A percentile compares a stretch with the other conserved stretches of the same genome.
Conservation (phyloP, 2,329 filamentous ascomycete species). For the Colletotrichum orchidophilum region DNA sequence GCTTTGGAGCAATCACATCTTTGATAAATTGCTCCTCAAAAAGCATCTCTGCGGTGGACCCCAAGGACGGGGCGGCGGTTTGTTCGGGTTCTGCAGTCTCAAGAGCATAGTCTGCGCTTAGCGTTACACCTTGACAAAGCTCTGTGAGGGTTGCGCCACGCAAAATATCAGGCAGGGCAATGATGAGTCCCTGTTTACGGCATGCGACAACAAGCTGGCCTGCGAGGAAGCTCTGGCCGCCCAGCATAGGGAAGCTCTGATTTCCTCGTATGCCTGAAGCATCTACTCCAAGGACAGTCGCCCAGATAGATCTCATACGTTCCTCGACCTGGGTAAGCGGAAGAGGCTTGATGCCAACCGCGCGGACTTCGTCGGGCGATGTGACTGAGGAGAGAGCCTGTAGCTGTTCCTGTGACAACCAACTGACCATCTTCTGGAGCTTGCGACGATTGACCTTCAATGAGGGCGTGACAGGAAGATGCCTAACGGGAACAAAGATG, state of each 20-base stretch:
- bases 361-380: constrained; percentile 47
- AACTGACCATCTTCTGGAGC: constrained; percentile 55
- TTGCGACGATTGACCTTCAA: constrained; percentile 60
- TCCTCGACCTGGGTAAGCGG: constrained; percentile 59
- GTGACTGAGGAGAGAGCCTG: constrained; percentile 50
- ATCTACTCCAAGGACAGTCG: constrained; percentile 50
- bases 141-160: constrained; percentile 53
- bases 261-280: constrained; percentile 51
- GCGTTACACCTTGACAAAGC: constrained; percentile 49
- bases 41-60: constrained; percentile 21
- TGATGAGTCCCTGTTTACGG: constrained; percentile 50
- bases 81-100: constrained; percentile 2
- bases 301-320: constrained; percentile 59
- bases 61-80: not conserved
- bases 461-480: constrained; percentile 58
- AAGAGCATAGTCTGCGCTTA: constrained; percentile 26
- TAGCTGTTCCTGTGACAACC: constrained; percentile 54
- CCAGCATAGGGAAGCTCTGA: constrained; percentile 56
- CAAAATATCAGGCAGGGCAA: constrained; percentile 55
- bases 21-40: constrained; percentile 49
- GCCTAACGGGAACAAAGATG: constrained; percentile 58
- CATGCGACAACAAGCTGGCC: constrained; percentile 55
- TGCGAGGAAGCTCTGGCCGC: constrained; percentile 57
- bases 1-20: constrained; percentile 51
- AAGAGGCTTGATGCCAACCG: constrained; percentile 53